Conservation (phyloP, 495 filamentous ascomycete species). For the Evernia prunastri region DNA sequence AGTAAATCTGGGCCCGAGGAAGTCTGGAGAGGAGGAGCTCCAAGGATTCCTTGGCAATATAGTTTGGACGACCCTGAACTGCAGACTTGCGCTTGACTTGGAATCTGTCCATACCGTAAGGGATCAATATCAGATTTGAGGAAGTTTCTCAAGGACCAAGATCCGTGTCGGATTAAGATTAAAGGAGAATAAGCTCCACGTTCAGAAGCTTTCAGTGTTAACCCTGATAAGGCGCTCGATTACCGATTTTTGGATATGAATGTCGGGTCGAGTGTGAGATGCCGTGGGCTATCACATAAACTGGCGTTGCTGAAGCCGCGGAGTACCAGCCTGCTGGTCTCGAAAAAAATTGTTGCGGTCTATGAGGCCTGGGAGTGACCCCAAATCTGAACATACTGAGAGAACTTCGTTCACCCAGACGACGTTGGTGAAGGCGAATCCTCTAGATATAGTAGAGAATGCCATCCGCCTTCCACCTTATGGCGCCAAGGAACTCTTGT, state of each 20-base stretch:
- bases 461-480: neutral
- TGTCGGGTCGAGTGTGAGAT: neutral
- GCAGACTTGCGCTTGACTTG: neutral
- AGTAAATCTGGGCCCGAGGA: neutral
- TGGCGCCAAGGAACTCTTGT: neutral
- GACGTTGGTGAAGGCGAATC: neutral
- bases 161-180: neutral
- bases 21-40: neutral
- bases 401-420: neutral
- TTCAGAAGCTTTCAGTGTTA: neutral
- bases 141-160: neutral
- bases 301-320: neutral
- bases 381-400: neutral
- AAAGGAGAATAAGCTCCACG: no score
- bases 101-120: neutral
- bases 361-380: neutral
- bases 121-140: neutral
- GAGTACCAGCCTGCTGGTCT: neutral
- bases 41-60: neutral
- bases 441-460: slow-evolving; percentile 1
- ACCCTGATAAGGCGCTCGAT: neutral
- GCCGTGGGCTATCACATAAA: neutral
- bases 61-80: neutral
- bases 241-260: neutral
- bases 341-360: neutral